Conservation (phyloP, 2,329 filamentous ascomycete genomes). For the Leptographium radiaticola region DNA sequence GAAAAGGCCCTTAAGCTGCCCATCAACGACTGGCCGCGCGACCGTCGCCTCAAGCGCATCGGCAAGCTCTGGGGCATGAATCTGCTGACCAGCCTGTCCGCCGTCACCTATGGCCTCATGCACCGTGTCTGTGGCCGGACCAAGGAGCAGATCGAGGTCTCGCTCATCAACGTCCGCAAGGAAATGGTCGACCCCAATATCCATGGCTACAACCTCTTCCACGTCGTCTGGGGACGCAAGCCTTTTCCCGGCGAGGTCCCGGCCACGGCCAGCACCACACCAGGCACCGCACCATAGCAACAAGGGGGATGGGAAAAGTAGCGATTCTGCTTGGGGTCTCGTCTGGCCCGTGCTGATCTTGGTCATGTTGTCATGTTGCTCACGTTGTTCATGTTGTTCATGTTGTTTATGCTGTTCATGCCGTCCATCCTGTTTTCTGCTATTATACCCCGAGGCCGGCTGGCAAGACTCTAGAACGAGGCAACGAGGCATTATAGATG, state of each 20-base stretch:
- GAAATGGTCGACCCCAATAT: conserved; percentile 31
- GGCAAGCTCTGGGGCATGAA: conserved; percentile 19
- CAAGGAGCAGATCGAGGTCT: conserved; percentile 35
- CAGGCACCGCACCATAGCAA: too few species aligned
- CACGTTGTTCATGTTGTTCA: too few species aligned
- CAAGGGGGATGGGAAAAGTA: too few species aligned
- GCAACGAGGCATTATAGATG: too few species aligned
- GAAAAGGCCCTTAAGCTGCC: conserved; percentile 18
- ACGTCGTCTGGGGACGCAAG: conserved; percentile 38
- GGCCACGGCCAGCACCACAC: too few species aligned
- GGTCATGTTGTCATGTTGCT: too few species aligned
- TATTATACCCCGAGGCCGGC: too few species aligned
- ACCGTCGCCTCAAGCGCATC: conserved; percentile 17
- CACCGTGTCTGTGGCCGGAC: conserved; percentile 25
- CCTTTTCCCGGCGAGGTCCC: conserved; percentile 15
- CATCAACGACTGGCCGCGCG: conserved; percentile 20
- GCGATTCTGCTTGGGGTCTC: too few species aligned
- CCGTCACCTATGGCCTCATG: conserved; percentile 17
- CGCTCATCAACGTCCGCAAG: conserved; percentile 25
- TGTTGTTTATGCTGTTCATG: too few species aligned
- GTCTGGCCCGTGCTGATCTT: too few species aligned
- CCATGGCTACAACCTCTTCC: conserved; percentile 35
- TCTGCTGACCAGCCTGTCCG: conserved; percentile 17
- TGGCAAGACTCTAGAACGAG: too few species aligned
- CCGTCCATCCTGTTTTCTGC: too few species aligned